Conservation (phyloP, 2,329 filamentous ascomycete genomes). For the Atkinsonella hypoxylon region DNA sequence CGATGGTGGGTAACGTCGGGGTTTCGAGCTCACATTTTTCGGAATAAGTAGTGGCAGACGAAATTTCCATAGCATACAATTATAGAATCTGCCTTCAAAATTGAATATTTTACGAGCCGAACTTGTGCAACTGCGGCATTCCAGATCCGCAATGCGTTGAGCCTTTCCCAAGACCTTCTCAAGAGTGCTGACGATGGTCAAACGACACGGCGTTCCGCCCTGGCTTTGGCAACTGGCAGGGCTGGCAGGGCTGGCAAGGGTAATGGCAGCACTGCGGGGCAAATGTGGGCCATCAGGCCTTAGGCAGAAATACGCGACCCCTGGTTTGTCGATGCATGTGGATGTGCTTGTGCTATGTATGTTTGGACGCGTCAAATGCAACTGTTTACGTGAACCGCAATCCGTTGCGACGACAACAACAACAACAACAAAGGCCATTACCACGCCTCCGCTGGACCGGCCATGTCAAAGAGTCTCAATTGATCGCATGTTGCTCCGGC, state of each 20-base stretch:
- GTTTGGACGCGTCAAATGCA: slow-evolving; percentile 1
- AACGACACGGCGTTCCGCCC: too few relatives aligned
- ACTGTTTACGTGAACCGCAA: slow-evolving; percentile 17
- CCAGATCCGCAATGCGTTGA: too few relatives aligned
- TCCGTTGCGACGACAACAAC: slow-evolving; percentile 1
- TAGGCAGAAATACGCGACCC: slow-evolving; percentile 6
- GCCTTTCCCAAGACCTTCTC: too few relatives aligned
- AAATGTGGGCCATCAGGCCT: not conserved
- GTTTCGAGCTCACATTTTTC: too few relatives aligned
- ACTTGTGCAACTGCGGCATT: too few relatives aligned
- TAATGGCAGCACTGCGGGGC: not conserved
- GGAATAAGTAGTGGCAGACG: too few relatives aligned
- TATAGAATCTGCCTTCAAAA: too few relatives aligned
- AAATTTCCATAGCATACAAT: too few relatives aligned
- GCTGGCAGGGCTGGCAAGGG: not conserved
- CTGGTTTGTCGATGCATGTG: not conserved
- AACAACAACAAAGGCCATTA: slow-evolving; percentile 18
- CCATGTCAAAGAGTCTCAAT: slow-evolving; percentile 12
- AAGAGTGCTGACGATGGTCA: too few relatives aligned
- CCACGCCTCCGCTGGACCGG: slow-evolving; percentile 1
- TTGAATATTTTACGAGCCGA: too few relatives aligned
- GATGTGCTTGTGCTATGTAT: not conserved
- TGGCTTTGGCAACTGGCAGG: too few relatives aligned
- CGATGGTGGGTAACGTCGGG: too few relatives aligned
- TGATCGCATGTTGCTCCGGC: slow-evolving; percentile 9